Conservation (phyloP, 345 rosid genomes). For the Populus deltoides region DNA sequence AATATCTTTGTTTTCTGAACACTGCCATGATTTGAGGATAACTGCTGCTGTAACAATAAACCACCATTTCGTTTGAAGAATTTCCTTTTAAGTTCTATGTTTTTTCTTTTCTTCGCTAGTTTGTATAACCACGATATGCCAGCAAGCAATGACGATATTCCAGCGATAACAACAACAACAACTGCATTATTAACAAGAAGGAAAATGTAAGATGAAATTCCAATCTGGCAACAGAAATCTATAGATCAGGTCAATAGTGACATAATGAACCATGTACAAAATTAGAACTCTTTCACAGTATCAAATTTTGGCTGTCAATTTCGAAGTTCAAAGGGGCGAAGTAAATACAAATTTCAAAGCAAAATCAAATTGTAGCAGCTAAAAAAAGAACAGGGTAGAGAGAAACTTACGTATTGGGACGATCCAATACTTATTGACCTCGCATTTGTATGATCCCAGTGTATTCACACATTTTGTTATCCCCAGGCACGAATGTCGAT, state of each 20-base stretch:
- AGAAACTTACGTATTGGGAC: background rate
- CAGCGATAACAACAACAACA: background rate
- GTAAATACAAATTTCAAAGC: background rate
- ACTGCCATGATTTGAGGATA: too few relatives aligned
- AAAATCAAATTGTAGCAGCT: background rate
- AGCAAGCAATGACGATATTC: background rate
- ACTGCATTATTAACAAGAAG: background rate
- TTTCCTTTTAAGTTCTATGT: background rate
- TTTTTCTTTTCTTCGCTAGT: background rate
- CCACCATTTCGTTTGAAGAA: conserved; percentile 9
- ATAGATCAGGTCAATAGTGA: too few relatives aligned
- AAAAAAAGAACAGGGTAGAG: too few relatives aligned
- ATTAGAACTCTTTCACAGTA: background rate
- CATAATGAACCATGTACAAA: too few relatives aligned
- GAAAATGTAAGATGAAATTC: background rate
- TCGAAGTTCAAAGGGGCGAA: background rate
- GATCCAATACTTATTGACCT: background rate
- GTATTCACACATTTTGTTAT: conserved; percentile 11
- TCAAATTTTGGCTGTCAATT: background rate
- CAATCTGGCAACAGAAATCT: too few relatives aligned
- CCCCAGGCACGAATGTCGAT: background rate
- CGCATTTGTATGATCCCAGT: background rate
- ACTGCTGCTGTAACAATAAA: background rate
- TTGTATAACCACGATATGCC: conserved; percentile 2
- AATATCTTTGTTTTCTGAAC: too few relatives aligned